Evolutionary conservation across 192 early-diverging fungal genomes (phyloP).

Genomic region (Entomortierella beljakovae): DNA sequence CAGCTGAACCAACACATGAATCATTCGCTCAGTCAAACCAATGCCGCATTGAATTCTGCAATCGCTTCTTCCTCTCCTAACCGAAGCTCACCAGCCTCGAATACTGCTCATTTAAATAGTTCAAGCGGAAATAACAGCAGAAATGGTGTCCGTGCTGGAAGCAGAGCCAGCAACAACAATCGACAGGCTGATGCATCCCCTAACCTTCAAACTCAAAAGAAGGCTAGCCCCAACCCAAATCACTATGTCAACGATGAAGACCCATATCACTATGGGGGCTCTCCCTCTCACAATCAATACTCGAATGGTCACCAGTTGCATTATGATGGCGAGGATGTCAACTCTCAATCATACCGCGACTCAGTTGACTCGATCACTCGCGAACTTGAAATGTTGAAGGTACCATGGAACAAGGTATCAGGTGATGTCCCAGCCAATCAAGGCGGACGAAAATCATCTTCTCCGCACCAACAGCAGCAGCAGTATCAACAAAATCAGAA

Average conservation of each 20-base stretch:
- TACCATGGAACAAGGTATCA: slow-evolving; percentile 52
- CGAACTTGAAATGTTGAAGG: slow-evolving; percentile 45
- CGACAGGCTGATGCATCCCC: background rate
- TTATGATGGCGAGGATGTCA: no score
- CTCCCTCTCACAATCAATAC: slow-evolving; percentile 2
- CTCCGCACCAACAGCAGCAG: background rate
- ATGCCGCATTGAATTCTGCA: slow-evolving; percentile 10
- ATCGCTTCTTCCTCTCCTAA: background rate
- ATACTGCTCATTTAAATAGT: no score
- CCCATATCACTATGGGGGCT: background rate
- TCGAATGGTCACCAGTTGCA: background rate
- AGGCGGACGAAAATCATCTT: slow-evolving; percentile 1
- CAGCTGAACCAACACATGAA: slow-evolving; percentile 17
- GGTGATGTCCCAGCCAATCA: no score
- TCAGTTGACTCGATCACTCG: slow-evolving; percentile 51
- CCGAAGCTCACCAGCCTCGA: background rate
- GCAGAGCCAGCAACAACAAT: background rate
- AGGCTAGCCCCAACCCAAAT: background rate
- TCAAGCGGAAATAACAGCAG: slow-evolving; percentile 5
- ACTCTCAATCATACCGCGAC: slow-evolving; percentile 8
- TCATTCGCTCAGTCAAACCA: background rate
- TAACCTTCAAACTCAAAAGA: background rate
- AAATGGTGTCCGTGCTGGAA: no score
- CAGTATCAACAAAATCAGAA: slow-evolving; percentile 22
- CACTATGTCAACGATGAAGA: slow-evolving; percentile 26